Conservation (phyloP, 2,329 filamentous ascomycete species). For the Didymellaceae sp. region DNA sequence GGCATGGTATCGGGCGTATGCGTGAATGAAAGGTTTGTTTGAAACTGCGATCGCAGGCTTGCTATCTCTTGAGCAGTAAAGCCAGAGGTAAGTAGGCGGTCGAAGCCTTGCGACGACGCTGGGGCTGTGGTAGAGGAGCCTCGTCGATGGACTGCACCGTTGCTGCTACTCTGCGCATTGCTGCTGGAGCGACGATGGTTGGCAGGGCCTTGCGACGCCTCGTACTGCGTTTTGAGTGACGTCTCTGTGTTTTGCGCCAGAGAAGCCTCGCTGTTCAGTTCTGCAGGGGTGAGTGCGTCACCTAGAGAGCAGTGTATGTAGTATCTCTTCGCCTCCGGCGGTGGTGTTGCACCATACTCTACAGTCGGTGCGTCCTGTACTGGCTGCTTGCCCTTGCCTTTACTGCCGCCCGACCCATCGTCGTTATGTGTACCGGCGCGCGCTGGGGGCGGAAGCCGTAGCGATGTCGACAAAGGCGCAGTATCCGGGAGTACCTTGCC, state of each 20-base stretch:
- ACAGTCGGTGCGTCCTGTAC: slow-evolving; percentile 55
- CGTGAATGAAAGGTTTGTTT: slow-evolving; percentile 79
- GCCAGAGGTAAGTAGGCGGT: slow-evolving; percentile 79
- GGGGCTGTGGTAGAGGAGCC: slow-evolving; percentile 54
- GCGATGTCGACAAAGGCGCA: slow-evolving; percentile 69
- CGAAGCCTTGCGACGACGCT: slow-evolving; percentile 80
- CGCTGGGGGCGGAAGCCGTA: slow-evolving; percentile 68
- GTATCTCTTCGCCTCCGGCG: slow-evolving; percentile 60
- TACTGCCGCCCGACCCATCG: slow-evolving; percentile 40
- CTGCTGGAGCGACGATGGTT: slow-evolving; percentile 26
- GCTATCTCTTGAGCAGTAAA: slow-evolving; percentile 86
- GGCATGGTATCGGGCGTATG: slow-evolving; percentile 92
- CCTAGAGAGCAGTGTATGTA: slow-evolving; percentile 98
- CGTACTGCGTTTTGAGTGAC: slow-evolving; percentile 42
- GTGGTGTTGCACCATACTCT: slow-evolving; percentile 29
- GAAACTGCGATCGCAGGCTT: slow-evolving; percentile 85
- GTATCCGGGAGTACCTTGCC: slow-evolving; percentile 84
- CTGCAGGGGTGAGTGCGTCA: slow-evolving; percentile 68
- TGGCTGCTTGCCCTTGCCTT: slow-evolving; percentile 72
- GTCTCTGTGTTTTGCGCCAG: slow-evolving; percentile 49
- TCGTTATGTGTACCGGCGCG: slow-evolving; percentile 35
- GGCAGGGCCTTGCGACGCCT: slow-evolving; percentile 20
- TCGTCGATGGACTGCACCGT: slow-evolving; percentile 22
- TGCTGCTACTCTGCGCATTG: slow-evolving; percentile 16
- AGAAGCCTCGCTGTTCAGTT: slow-evolving; percentile 72